Percentiles rank a stretch among this genome's conserved stretches.
Conservation (phyloP, 2,329 filamentous ascomycete genomes). For the Pestalotiopsis fici region DNA sequence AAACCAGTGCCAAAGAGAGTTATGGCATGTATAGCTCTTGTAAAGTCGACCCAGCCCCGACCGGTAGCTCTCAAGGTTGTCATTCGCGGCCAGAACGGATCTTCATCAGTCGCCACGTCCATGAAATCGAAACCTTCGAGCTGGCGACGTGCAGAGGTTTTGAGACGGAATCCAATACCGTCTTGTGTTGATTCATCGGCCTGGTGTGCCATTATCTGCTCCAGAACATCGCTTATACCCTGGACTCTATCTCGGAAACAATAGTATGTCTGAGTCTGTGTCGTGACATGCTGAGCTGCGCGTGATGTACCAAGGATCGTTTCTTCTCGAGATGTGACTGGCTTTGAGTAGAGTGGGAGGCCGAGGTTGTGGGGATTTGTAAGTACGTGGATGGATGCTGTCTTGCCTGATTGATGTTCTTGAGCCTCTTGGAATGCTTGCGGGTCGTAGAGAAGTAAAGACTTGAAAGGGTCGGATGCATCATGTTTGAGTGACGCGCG, state of each 20-base stretch:
- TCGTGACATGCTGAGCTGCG: too few species aligned
- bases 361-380: not conserved
- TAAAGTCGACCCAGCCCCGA: conserved; percentile 30
- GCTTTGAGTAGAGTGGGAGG: not conserved
- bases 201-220: conserved; percentile 19
- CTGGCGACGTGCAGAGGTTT: conserved; percentile 13
- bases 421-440: not conserved
- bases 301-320: too few species aligned
- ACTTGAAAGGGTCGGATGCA: not conserved
- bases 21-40: conserved; percentile 22
- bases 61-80: conserved; percentile 15
- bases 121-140: conserved; percentile 32
- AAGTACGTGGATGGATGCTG: not conserved
- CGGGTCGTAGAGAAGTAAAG: not conserved
- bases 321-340: too few species aligned
- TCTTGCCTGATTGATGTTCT: too few species aligned
- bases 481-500: not conserved
- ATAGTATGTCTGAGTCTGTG: conserved; percentile 10
- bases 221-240: conserved; percentile 20
- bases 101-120: conserved; percentile 21
- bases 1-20: conserved; percentile 21
- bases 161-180: conserved; percentile 8
- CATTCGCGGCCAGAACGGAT: conserved; percentile 19
- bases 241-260: conserved; percentile 22
- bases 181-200: not conserved